A percentile compares a stretch with the other conserved stretches of the same genome.
Evolutionary conservation across 2,329 filamentous ascomycete genomes (phyloP).

Genomic region (Purpureocillium takamizusanense): DNA sequence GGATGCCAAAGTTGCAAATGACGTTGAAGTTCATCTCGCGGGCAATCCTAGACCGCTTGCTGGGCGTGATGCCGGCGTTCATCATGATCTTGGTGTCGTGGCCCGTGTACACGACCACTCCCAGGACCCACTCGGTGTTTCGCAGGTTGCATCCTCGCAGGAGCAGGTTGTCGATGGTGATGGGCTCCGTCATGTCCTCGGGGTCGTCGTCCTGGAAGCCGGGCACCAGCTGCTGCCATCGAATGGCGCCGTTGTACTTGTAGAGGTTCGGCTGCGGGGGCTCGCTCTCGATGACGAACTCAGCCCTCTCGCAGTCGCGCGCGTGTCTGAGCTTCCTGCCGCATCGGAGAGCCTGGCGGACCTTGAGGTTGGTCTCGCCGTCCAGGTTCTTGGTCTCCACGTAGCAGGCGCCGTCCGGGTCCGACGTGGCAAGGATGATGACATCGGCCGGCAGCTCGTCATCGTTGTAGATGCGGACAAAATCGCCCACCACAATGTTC

Average conservation of each 20-base stretch:
- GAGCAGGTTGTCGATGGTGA: conserved; percentile 90
- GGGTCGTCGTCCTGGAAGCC: conserved; percentile 52
- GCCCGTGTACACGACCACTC: conserved; percentile 88
- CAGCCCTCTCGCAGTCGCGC: conserved; percentile 79
- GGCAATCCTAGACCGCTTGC: conserved; percentile 83
- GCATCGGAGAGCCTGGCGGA: conserved; percentile 82
- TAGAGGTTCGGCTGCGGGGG: conserved; percentile 89
- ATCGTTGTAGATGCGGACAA: conserved; percentile 91
- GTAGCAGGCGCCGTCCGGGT: conserved; percentile 89
- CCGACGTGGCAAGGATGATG: conserved; percentile 85
- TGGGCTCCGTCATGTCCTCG: conserved; percentile 80
- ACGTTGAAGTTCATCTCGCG: conserved; percentile 96
- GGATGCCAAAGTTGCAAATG: conserved; percentile 87
- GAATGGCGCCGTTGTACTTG: conserved; percentile 82
- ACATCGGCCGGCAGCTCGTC: conserved; percentile 93
- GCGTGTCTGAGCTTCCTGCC: conserved; percentile 78
- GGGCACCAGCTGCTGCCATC: conserved; percentile 69
- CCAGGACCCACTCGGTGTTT: conserved; percentile 94
- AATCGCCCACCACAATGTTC: conserved; percentile 88
- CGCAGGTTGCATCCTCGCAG: conserved; percentile 87
- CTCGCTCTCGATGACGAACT: conserved; percentile 87
- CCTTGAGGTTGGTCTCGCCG: conserved; percentile 95
- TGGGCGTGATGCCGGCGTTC: conserved; percentile 91
- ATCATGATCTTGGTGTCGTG: conserved; percentile 99
- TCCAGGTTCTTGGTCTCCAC: conserved; percentile 98